These are phyloP conservation scores for Orbilia javanica DNA, from an alignment of 2,329 filamentous ascomycete genomes.

Conservation along the genomic window DNA sequence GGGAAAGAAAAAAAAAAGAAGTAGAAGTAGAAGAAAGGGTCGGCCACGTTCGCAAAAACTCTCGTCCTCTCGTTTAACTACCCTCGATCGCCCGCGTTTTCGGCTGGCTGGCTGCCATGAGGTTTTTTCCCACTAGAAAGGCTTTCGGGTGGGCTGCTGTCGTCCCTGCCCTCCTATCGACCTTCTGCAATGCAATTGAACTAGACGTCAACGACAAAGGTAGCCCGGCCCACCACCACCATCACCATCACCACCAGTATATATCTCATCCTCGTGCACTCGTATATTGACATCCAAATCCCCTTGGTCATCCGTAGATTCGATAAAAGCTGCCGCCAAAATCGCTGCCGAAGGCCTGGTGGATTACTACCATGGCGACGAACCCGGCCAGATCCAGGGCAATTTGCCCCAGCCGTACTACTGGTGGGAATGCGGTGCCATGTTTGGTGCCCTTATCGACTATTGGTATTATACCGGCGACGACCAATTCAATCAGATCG, in stretches of 20 bases:
- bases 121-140: conserved; percentile 30
- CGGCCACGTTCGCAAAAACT: conserved; percentile 2
- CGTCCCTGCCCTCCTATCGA: conserved; percentile 39
- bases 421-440: conserved; percentile 79
- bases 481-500: conserved; percentile 72
- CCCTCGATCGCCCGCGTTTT: conserved; percentile 9
- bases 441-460: conserved; percentile 78
- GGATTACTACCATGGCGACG: conserved; percentile 70
- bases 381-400: conserved; percentile 69
- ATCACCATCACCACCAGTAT: background rate
- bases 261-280: conserved; percentile 45
- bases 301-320: conserved; percentile 54
- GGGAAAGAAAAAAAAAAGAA: background rate
- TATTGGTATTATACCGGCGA: conserved; percentile 79
- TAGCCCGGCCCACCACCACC: conserved; percentile 58
- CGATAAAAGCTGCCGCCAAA: conserved; percentile 61
- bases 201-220: conserved; percentile 42
- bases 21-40: too few relatives aligned
- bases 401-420: conserved; percentile 76
- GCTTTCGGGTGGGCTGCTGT: conserved; percentile 35
- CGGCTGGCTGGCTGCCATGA: conserved; percentile 42
- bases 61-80: conserved; percentile 18
- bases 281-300: conserved; percentile 11
- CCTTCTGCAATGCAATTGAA: conserved; percentile 37
- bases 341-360: conserved; percentile 68